phyloP scores from a whole-genome alignment of 441 rosid genomes.

The Melastoma candidum region DNA sequence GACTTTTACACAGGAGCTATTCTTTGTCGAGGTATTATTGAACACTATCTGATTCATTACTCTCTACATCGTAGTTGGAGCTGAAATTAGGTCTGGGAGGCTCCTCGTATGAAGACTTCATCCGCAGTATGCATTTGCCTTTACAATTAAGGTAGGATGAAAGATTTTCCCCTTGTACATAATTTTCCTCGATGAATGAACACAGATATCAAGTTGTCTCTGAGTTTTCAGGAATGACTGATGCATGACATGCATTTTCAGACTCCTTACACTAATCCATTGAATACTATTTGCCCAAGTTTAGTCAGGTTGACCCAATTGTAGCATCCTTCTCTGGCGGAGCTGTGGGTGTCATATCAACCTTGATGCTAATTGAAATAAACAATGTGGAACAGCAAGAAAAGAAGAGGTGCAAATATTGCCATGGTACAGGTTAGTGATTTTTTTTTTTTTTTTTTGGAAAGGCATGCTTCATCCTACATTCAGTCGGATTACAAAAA shows the following conservation, averaged over 20 bases:
- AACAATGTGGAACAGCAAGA: conserved; percentile 88
- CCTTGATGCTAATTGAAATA: conserved; percentile 84
- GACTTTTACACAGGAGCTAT: background rate
- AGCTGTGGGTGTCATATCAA: conserved; percentile 93
- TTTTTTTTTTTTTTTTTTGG: background rate
- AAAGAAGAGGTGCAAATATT: conserved; percentile 93
- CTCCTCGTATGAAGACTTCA: conserved; percentile 90
- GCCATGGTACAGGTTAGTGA: conserved; percentile 75
- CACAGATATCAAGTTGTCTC: conserved; percentile 1
- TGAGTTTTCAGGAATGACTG: conserved; percentile 4
- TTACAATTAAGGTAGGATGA: conserved; percentile 63
- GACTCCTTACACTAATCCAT: conserved; percentile 2
- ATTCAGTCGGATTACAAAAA: too few species aligned
- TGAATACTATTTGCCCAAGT: conserved; percentile 14
- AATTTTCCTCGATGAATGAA: too few species aligned
- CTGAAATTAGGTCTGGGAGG: conserved; percentile 85
- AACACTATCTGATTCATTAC: background rate
- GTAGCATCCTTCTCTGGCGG: conserved; percentile 98
- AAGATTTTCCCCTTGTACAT: background rate
- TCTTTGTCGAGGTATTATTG: too few species aligned
- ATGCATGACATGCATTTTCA: background rate
- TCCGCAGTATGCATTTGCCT: conserved; percentile 71
- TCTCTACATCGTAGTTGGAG: conserved; percentile 55
- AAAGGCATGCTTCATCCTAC: too few species aligned
- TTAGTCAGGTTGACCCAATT: conserved; percentile 96